Base-by-base conservation (phyloP, 2,329 filamentous ascomycete genomes). In the Fusarium odoratissimum region DNA sequence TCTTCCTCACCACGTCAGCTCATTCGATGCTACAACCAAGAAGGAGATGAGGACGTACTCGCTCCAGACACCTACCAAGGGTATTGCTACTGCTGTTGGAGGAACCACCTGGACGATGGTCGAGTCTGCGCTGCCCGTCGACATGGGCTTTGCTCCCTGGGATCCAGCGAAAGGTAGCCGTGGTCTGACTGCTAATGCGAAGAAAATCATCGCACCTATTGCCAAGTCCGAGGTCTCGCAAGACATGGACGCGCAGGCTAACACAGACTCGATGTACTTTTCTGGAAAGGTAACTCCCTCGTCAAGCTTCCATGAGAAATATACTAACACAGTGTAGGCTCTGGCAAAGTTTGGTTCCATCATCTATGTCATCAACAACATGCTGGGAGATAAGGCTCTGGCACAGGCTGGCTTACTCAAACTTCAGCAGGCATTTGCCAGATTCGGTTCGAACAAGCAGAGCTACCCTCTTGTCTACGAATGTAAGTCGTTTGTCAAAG, bases 181-280 rank as follows among this genome's bases (percentile, higher is more conserved):
- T 81, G 80, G 82, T 38, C 65, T 94, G 77, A 86, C 86, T 13
- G 77, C 83, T 4, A 82, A 84, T n/a, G 88, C 90, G 2, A 89
- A 91, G 73, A 79, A 85, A 5, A 83, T 85, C 5, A 92, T 97
- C 62, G 83, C 84, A 40, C 84, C 87, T 3, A 85, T 91, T 13
- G 92, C 94, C 3, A 85, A 87, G n/a, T 87, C 86, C 25, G 96
- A 99, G 80, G 84, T 97, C 2, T 87, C 89, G 2, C 91, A 96
- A 81, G 88, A 95, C 79, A 93, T 98, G 81, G 81, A 85, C n/a
- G 84, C 84, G 0, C 91, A 96, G 77, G 90, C 90, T 9, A 89
- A 96, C 71, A 84, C 93, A 40, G 89, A 95, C 79, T 97, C 94
- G 41, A 95, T 97, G 90, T 98, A 98, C 82, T 98, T 92, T 81